These are phyloP conservation scores for Mortierella sp. DNA, from an alignment of 371 early-diverging fungal genomes.

Conservation along the genomic window DNA sequence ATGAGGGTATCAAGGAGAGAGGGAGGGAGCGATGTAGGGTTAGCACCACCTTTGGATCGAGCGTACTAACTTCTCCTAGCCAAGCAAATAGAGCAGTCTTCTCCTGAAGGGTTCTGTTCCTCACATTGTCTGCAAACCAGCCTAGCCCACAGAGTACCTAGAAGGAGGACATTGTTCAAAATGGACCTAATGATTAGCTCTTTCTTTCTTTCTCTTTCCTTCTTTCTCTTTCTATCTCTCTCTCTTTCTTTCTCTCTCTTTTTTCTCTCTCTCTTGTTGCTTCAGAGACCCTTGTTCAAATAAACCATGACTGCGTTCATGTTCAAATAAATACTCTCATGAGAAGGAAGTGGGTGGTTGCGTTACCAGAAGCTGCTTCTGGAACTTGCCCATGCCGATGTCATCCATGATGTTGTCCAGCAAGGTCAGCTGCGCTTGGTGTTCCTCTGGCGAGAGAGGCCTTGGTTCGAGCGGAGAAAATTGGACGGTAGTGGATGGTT, in stretches of 20 bases:
- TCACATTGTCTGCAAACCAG: constrained; percentile 90
- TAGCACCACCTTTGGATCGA: background rate
- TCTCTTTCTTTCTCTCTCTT: background rate
- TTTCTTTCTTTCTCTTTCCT: background rate
- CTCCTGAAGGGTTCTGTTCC: constrained; percentile 1
- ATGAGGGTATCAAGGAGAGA: too few relatives aligned
- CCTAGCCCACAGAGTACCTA: constrained; percentile 83
- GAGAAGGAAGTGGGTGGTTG: background rate
- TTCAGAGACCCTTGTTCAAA: too few relatives aligned
- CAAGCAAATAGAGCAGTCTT: background rate
- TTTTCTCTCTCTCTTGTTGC: background rate
- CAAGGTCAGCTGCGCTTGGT: constrained; percentile 21
- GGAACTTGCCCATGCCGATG: constrained; percentile 84
- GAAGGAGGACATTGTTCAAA: constrained; percentile 19
- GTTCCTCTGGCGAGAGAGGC: constrained; percentile 38
- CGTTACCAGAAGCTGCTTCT: constrained; percentile 76
- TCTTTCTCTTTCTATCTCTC: background rate
- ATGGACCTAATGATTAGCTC: background rate
- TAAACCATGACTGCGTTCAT: background rate
- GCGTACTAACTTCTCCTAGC: background rate
- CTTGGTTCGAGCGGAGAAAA: background rate
- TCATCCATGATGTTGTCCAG: constrained; percentile 71
- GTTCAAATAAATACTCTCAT: background rate
- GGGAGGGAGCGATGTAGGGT: background rate
- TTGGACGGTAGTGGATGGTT: too few relatives aligned